Percentiles rank a stretch among this genome's conserved stretches.
Conservation (phyloP, 148 eudicot species). For the Vaccinium darrowii region DNA sequence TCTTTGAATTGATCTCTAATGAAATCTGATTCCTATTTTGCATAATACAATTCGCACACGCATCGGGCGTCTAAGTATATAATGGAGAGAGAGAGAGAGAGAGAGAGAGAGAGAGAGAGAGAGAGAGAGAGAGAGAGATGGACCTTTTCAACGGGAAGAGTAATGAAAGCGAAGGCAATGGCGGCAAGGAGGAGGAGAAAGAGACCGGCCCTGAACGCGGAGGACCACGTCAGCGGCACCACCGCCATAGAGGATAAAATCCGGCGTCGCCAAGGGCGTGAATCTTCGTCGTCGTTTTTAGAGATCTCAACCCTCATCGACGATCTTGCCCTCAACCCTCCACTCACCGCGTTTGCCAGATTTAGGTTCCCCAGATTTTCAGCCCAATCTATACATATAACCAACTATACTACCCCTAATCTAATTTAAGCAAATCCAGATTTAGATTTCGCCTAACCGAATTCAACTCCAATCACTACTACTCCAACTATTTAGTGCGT, state of each 20-base stretch:
- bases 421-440: slow-evolving; percentile 1
- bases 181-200: slow-evolving; percentile 60
- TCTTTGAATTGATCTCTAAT: no score
- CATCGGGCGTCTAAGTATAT: no score
- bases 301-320: slow-evolving; percentile 32
- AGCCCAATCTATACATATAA: neutral
- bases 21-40: no score
- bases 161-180: slow-evolving; percentile 60
- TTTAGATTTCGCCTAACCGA: neutral
- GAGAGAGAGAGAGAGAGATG: slow-evolving; percentile 9
- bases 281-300: slow-evolving; percentile 30
- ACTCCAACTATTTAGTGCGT: neutral
- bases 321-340: slow-evolving; percentile 36
- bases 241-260: slow-evolving; percentile 32
- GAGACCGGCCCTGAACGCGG: slow-evolving; percentile 41
- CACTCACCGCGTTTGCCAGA: slow-evolving; percentile 28
- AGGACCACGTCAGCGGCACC: slow-evolving; percentile 64
- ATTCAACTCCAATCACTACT: neutral
- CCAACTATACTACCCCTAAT: no score
- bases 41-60: no score
- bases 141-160: slow-evolving; percentile 89
- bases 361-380: slow-evolving; percentile 12
- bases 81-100: no score
- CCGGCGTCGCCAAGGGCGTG: slow-evolving; percentile 51
- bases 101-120: neutral